phyloP scores from a whole-genome alignment of 345 rosid species.

The Gossypium raimondii region DNA sequence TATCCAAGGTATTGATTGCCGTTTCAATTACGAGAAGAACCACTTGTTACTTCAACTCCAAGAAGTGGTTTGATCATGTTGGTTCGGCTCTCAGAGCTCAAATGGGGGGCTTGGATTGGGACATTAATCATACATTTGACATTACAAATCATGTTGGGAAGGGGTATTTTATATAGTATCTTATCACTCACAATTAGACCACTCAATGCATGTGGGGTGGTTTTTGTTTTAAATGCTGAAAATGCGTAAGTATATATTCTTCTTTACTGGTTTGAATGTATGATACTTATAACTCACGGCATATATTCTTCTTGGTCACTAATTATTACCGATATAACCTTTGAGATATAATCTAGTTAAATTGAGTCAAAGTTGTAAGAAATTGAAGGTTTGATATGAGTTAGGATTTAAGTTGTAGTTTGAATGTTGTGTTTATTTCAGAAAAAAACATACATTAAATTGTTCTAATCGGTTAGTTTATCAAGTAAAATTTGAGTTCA shows the following conservation, averaged over 20 bases:
- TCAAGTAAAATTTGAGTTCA: too few relatives aligned
- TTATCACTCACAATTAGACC: background rate
- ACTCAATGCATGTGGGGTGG: background rate
- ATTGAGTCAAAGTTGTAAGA: too few relatives aligned
- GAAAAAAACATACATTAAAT: too few relatives aligned
- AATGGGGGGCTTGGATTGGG: background rate
- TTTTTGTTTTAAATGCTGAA: background rate
- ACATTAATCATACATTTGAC: slow-evolving; percentile 1
- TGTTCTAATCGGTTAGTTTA: too few relatives aligned
- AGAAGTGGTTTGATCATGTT: background rate
- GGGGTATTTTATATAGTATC: background rate
- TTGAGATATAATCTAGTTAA: too few relatives aligned
- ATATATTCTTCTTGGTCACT: background rate
- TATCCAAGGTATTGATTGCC: slow-evolving; percentile 53
- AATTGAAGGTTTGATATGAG: too few relatives aligned
- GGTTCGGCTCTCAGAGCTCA: background rate
- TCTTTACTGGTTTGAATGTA: background rate
- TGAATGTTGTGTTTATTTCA: too few relatives aligned
- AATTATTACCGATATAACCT: background rate
- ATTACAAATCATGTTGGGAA: background rate
- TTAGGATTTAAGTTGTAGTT: too few relatives aligned
- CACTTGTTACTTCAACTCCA: background rate
- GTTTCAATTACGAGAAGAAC: background rate
- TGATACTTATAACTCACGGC: background rate
- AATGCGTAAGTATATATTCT: background rate